A percentile compares a stretch with the other conserved stretches of the same genome.
Evolutionary conservation across 345 rosid species (phyloP).

Genomic region (Salix purpurea): DNA sequence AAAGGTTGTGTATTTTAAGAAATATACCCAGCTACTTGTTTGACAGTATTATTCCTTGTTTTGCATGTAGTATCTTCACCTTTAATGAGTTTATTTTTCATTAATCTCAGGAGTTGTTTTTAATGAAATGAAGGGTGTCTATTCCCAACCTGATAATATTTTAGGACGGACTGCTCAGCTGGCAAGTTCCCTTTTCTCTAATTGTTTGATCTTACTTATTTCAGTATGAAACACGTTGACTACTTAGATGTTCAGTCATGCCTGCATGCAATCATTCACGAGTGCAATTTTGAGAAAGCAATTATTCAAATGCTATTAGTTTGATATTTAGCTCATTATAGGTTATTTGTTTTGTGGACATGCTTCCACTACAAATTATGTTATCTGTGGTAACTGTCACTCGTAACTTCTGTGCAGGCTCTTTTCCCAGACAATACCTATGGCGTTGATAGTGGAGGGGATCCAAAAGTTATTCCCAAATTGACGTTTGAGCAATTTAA

Average conservation of each 20-base stretch:
- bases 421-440: slow-evolving; percentile 86
- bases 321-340: not conserved
- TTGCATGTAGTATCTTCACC: not conserved
- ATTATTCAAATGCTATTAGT: not conserved
- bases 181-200: slow-evolving; percentile 40
- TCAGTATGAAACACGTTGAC: not conserved
- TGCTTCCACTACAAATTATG: not conserved
- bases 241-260: not conserved
- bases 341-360: not conserved
- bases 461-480: slow-evolving; percentile 81
- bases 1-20: slow-evolving; percentile 51
- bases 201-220: not conserved
- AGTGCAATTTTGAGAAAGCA: not conserved
- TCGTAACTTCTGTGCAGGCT: slow-evolving; percentile 48
- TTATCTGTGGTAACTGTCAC: slow-evolving; percentile 18
- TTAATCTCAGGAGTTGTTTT: slow-evolving; percentile 82
- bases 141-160: slow-evolving; percentile 95
- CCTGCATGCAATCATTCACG: not conserved
- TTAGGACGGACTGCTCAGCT: slow-evolving; percentile 74
- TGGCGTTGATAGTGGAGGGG: slow-evolving; percentile 98
- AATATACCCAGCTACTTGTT: not conserved
- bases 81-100: slow-evolving; percentile 5
- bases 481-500: slow-evolving; percentile 85
- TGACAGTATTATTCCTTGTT: not conserved
- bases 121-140: slow-evolving; percentile 98